These are phyloP conservation scores for Microascus cirrosus DNA, from an alignment of 2,329 filamentous ascomycete species.

Conservation along the genomic window DNA sequence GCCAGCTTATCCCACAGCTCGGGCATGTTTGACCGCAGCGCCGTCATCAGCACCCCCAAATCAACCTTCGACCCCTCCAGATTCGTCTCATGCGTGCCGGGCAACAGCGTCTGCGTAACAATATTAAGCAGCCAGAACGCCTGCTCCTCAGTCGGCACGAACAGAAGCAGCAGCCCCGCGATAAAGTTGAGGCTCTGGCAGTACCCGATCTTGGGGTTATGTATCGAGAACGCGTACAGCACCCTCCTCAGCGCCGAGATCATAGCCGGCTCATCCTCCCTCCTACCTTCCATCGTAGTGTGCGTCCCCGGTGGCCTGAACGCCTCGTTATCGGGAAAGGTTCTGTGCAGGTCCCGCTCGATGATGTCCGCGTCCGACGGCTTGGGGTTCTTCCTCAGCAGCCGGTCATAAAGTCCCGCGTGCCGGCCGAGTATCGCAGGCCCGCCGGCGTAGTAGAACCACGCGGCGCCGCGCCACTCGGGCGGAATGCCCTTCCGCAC, in stretches of 20 bases:
- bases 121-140: constrained; percentile 89
- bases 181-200: constrained; percentile 95
- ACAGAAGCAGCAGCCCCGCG: constrained; percentile 77
- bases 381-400: constrained; percentile 55
- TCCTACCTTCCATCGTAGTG: constrained; percentile 17
- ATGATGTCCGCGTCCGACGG: constrained; percentile 77
- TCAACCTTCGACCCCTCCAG: constrained; percentile 90
- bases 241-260: constrained; percentile 75
- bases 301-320: constrained; percentile 58
- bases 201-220: constrained; percentile 87
- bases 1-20: constrained; percentile 81
- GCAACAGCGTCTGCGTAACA: constrained; percentile 78
- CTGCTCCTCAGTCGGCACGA: constrained; percentile 80
- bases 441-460: constrained; percentile 93
- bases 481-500: constrained; percentile 88
- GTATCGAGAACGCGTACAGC: constrained; percentile 78
- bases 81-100: constrained; percentile 82
- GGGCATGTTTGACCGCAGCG: constrained; percentile 73
- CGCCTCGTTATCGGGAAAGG: constrained; percentile 85
- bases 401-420: constrained; percentile 61
- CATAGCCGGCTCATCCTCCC: constrained; percentile 52
- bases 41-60: constrained; percentile 82
- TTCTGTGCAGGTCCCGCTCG: constrained; percentile 85
- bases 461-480: constrained; percentile 88
- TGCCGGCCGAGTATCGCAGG: constrained; percentile 68